Conservation (phyloP, 257 asterid species). For the Capsicum rhomboideum region DNA sequence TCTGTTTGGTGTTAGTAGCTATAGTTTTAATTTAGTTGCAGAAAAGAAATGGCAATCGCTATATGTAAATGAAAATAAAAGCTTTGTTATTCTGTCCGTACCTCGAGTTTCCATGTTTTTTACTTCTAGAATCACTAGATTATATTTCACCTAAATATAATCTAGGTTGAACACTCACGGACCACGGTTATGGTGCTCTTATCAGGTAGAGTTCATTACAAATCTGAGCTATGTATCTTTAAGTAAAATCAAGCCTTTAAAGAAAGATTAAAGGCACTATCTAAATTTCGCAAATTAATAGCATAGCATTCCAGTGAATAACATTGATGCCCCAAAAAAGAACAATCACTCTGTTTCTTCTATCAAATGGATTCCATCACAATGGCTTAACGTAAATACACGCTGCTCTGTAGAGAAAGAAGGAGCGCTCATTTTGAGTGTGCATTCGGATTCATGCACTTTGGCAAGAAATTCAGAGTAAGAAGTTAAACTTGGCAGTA, state of each 20-base stretch:
- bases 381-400: no score
- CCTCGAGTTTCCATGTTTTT: no score
- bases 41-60: not conserved
- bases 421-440: no score
- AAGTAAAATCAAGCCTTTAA: not conserved
- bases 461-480: no score
- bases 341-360: no score
- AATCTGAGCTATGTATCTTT: not conserved
- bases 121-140: no score
- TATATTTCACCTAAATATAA: no score
- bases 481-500: not conserved
- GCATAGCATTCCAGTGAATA: not conserved
- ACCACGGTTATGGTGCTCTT: not conserved
- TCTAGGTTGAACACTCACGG: slow-evolving; percentile 1
- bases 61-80: no score
- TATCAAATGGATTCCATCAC: no score
- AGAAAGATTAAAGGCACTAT: not conserved
- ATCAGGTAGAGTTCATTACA: not conserved
- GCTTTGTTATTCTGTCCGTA: not conserved
- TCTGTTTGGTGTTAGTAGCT: not conserved
- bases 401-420: no score
- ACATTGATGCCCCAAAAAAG: not conserved
- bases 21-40: no score
- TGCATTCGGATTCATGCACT: no score
- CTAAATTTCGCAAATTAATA: not conserved